These are phyloP conservation scores for Heritiera littoralis DNA, from an alignment of 345 rosid species.

Conservation along the genomic window DNA sequence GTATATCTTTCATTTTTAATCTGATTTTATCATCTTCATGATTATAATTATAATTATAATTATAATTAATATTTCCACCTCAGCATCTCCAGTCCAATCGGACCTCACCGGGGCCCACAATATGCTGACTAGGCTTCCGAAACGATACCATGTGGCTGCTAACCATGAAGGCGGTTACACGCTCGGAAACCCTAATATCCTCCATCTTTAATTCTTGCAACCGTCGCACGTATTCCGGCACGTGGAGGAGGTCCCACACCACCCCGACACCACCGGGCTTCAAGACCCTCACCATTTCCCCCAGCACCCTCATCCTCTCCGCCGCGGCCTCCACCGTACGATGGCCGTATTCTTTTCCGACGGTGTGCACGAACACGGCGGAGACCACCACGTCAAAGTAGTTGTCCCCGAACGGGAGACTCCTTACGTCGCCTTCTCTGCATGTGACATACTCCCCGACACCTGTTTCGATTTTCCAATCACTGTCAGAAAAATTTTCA, in stretches of 20 bases:
- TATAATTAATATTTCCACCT: conserved; percentile 16
- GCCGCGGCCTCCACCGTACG: conserved; percentile 90
- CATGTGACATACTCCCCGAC: conserved; percentile 96
- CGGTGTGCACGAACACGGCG: conserved; percentile 75
- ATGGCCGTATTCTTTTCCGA: conserved; percentile 81
- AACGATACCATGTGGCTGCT: conserved; percentile 89
- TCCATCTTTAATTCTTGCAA: conserved; percentile 90
- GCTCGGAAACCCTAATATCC: conserved; percentile 72
- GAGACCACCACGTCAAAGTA: conserved; percentile 96
- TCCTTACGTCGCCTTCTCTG: conserved; percentile 83
- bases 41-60: not conserved
- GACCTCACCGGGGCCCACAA: conserved; percentile 59
- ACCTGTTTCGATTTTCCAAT: conserved; percentile 38
- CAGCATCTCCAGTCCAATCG: conserved; percentile 73
- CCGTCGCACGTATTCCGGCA: conserved; percentile 76
- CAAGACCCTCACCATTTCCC: conserved; percentile 87
- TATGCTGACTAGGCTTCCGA: conserved; percentile 72
- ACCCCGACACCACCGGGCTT: conserved; percentile 81
- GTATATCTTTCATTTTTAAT: not conserved
- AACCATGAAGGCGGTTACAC: conserved; percentile 92
- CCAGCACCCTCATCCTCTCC: conserved; percentile 79
- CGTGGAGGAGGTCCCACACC: conserved; percentile 84
- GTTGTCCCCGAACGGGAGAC: conserved; percentile 78
- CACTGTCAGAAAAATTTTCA: not conserved
- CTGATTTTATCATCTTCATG: no score